Evolutionary conservation across 305 asterid genomes (phyloP).

Genomic region (Solanum hybrid): DNA sequence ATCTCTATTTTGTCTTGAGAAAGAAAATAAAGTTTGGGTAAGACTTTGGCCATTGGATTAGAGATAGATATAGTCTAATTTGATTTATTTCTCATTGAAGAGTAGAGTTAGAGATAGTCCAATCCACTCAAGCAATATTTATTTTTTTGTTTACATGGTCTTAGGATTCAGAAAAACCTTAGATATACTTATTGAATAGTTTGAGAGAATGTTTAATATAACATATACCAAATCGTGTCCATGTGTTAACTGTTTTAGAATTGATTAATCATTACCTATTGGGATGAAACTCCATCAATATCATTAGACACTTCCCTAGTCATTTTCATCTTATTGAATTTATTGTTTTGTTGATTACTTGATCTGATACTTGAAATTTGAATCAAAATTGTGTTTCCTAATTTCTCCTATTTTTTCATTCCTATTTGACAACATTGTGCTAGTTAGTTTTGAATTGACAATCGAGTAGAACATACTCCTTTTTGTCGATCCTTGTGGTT

Average conservation of each 20-base stretch:
- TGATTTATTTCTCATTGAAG: no score
- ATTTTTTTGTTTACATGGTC: background rate
- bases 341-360: background rate
- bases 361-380: background rate
- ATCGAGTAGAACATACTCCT: background rate
- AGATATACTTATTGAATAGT: background rate
- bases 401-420: background rate
- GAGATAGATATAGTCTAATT: background rate
- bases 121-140: background rate
- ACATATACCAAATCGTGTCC: background rate
- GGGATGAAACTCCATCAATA: background rate
- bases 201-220: background rate
- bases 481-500: background rate
- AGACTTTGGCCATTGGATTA: background rate
- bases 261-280: background rate
- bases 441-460: background rate
- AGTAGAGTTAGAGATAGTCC: background rate
- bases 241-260: background rate
- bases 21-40: background rate
- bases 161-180: background rate
- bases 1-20: background rate
- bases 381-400: background rate
- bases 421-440: background rate
- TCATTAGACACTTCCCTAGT: background rate
- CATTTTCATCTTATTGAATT: background rate